Evolutionary conservation across 768 basidiomycete species (phyloP), one percentile per base, ranked within the genome.

Genomic region (Tulasnella sp.): DNA sequence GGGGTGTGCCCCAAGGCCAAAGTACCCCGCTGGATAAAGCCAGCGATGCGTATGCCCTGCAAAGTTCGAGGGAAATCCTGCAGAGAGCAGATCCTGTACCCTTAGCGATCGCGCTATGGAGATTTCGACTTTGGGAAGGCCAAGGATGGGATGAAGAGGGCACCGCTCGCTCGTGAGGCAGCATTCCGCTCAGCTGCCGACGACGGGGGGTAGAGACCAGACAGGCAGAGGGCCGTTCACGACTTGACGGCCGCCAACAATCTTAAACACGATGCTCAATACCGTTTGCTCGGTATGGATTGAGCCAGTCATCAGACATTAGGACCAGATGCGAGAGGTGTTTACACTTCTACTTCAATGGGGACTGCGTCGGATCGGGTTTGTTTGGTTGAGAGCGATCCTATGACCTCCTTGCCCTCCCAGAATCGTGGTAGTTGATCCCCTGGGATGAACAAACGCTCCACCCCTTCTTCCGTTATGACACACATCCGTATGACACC

Each of bases 401-500:
- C 73, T 1, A 87, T 69, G 4, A 90, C 80, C 60, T 88, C 86
- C 49, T 74, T 78, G 43, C 88, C 88, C 67, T 88, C 82, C 89
- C 89, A 92, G 74, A 92, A 92, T 40, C 37, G 35, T 25, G 91
- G 92, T 45, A 97, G 77, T 64, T 90, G 74, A 68, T 94, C 77
- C 2, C 93, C 94, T 8, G 93, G 89, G 2, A 97, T 78, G 67
- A 99, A 99, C 62, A 92, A 66, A 60, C 94, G 75, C 73, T 98
- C 91, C 14, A 96, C 93, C 17, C 81, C 81, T 50, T 83, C 88
- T 69, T 93, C 83, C 6, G 88, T 93, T 69, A 98, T 97, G 31
- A 99, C 86, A 64, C 87, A 89, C 88, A 98, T 89, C 42, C 96
- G 86, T 63, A 99, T 91, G 45, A 88, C 86, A 67, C 96, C 96